Evolutionary conservation across 176 grass and related monocot species (phyloP), one percentile per base, ranked within the genome.

Genomic region (Phoenix dactylifera): DNA sequence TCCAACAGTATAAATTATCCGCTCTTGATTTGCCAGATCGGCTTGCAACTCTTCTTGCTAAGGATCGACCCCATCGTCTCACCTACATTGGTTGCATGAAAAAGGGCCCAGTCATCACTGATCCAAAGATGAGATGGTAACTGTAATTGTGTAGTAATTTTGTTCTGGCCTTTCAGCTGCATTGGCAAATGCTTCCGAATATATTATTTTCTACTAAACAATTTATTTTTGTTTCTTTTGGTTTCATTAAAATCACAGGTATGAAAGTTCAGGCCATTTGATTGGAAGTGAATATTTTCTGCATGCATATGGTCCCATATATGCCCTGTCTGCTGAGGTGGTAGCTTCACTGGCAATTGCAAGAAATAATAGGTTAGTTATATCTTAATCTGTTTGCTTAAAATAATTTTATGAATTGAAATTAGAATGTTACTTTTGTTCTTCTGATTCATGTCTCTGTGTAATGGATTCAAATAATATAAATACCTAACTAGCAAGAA

Each of bases 1-100:
- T 85, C 50, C 4, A 48, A 57, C 22, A 0, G 15, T 52, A 10
- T 59, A 7, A 59, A 3, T 29, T 7, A 12, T 7, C 9, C 9
- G 1, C 60, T 44, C 7, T 61, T 17, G 54, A 22, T 77, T 66
- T 32, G 62, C 61, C 84, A 98, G 93, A 98, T 80, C 84, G 93
- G 82, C 93, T 98, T 54, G 84, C 93, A 59, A 83, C 87, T 75
- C 81, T 98, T 74, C 84, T 98, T 73, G 83, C 81, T 2, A 98
- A 97, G 64, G 93, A 98, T 51, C 80, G 93, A 72, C 62, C 67
- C 60, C 75, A 98, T 70, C 79, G 49, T 63, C 74, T 71, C 62
- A 83, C 81, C 26, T 98, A 98, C 15, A 73, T 92, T 75, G 93
- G 93, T 73, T 98, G 93, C 79, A 98, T 98, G 93, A 98, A 88